A percentile compares a stretch with the other conserved stretches of the same genome.
phyloP scores from a whole-genome alignment of 1,284 basidiomycete genomes.

The Hemileia vastatrix region DNA sequence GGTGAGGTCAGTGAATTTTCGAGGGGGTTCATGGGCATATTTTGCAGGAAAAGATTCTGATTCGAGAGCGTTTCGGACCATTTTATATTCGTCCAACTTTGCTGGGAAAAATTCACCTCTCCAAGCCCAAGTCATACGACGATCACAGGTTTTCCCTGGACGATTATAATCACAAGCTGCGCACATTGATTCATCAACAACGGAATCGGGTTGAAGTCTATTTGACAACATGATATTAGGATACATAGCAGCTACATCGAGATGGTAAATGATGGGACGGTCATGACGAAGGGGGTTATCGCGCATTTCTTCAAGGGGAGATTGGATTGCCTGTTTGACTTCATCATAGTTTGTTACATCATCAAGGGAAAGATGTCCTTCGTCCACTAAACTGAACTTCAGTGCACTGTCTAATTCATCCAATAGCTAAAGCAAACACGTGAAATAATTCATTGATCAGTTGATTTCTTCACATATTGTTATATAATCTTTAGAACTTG shows the following conservation, averaged over 20 bases:
- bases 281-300: conserved; percentile 82
- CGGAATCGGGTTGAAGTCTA: conserved; percentile 93
- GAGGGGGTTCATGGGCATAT: conserved; percentile 59
- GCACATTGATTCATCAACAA: conserved; percentile 91
- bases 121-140: conserved; percentile 96
- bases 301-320: conserved; percentile 75
- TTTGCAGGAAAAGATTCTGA: conserved; percentile 86
- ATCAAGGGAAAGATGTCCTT: conserved; percentile 70
- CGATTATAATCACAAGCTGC: conserved; percentile 98
- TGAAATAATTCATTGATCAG: conserved; percentile 1
- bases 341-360: conserved; percentile 92
- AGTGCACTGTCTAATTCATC: conserved; percentile 87
- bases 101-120: conserved; percentile 98
- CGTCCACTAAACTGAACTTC: conserved; percentile 77
- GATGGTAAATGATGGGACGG: conserved; percentile 92
- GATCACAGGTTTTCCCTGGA: conserved; percentile 88
- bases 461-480: not conserved
- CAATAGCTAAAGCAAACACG: conserved; percentile 58
- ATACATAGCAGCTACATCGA: conserved; percentile 99
- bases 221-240: conserved; percentile 99
- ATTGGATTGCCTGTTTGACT: conserved; percentile 69
- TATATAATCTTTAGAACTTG: conserved; percentile 16
- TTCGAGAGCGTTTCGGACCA: conserved; percentile 94
- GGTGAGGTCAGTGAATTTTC: conserved; percentile 78
- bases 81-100: conserved; percentile 95